phyloP scores from a whole-genome alignment of 139 green algal species.

The Ostreobium quekettii region DNA sequence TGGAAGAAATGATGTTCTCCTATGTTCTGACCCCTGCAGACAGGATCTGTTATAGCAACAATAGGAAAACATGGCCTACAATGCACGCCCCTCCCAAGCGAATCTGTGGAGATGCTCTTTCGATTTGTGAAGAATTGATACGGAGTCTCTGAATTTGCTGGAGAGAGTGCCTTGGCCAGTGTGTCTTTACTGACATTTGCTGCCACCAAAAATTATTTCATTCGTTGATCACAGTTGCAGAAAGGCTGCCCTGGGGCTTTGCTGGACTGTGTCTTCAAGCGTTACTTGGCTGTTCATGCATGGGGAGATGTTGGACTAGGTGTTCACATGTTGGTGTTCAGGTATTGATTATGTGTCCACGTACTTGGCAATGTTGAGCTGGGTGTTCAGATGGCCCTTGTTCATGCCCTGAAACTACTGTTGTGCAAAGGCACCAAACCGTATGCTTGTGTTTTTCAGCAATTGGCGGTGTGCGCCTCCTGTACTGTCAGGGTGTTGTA shows the following conservation, averaged over 20 bases:
- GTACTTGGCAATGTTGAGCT: neutral
- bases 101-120: no score
- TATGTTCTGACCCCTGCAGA: no score
- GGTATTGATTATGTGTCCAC: neutral
- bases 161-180: no score
- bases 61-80: no score
- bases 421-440: neutral
- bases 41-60: no score
- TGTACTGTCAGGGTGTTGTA: neutral
- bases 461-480: neutral
- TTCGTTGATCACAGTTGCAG: no score
- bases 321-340: neutral
- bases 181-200: no score
- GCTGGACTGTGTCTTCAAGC: neutral
- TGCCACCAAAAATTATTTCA: no score
- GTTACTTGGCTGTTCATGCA: neutral
- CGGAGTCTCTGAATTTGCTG: no score
- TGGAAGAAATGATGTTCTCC: no score
- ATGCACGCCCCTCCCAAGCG: no score
- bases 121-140: no score
- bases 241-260: neutral
- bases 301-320: neutral
- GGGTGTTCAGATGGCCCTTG: neutral
- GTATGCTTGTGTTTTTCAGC: neutral
- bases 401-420: neutral